Evolutionary conservation across 768 basidiomycete genomes (phyloP).

Genomic region (Boletus coccyginus): DNA sequence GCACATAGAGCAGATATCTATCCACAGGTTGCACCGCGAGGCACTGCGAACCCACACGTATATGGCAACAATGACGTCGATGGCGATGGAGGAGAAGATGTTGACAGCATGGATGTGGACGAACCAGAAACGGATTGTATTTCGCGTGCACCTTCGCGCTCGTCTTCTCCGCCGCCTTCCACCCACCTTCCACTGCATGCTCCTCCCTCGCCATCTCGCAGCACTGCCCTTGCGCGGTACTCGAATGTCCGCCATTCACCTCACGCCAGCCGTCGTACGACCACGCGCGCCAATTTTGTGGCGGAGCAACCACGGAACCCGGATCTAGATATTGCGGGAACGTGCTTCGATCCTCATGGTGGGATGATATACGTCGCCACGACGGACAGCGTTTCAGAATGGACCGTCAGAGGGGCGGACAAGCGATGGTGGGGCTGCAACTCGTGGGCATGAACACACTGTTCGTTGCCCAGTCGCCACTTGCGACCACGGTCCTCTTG

Average conservation of each 20-base stretch:
- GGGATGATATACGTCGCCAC: slow-evolving; percentile 67
- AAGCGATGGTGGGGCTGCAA: slow-evolving; percentile 70
- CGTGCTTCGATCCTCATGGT: slow-evolving; percentile 72
- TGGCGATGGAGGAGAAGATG: slow-evolving; percentile 32
- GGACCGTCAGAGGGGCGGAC: slow-evolving; percentile 67
- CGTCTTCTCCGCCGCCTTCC: slow-evolving; percentile 46
- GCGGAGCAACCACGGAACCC: slow-evolving; percentile 16
- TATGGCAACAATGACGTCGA: slow-evolving; percentile 23
- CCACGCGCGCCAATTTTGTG: slow-evolving; percentile 6
- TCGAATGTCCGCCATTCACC: slow-evolving; percentile 18
- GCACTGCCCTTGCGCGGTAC: slow-evolving; percentile 17
- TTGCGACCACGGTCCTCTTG: neutral
- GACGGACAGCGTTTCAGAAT: slow-evolving; percentile 68
- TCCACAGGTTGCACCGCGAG: slow-evolving; percentile 20
- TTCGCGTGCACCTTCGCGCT: slow-evolving; percentile 48
- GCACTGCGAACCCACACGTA: slow-evolving; percentile 8
- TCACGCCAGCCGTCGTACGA: slow-evolving; percentile 18
- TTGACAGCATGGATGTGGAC: slow-evolving; percentile 49
- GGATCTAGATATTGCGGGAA: slow-evolving; percentile 60
- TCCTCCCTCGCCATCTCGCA: slow-evolving; percentile 20
- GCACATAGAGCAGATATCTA: slow-evolving; percentile 23
- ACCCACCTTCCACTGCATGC: slow-evolving; percentile 29
- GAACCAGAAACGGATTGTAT: slow-evolving; percentile 53
- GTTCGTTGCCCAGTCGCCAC: neutral
- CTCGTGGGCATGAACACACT: slow-evolving; percentile 36